Conservation (phyloP, 2,329 filamentous ascomycete species). For the Sarocladium kiliense region DNA sequence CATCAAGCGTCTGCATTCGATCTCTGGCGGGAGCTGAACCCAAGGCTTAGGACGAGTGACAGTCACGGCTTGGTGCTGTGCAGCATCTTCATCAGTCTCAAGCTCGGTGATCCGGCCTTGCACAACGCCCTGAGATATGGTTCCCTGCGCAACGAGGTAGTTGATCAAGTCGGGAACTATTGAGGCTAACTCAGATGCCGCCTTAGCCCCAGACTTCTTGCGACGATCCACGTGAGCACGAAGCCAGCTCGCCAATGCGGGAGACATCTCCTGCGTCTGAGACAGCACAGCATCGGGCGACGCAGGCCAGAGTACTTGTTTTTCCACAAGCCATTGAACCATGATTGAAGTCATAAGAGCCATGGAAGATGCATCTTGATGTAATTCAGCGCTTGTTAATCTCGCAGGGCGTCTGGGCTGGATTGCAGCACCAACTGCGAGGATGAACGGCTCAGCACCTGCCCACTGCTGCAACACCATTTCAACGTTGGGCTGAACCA, state of each 20-base stretch:
- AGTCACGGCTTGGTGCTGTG: no score
- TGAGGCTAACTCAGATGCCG: background rate
- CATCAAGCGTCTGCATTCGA: background rate
- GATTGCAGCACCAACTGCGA: no score
- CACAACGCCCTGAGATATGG: background rate
- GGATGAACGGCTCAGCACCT: no score
- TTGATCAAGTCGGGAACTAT: background rate
- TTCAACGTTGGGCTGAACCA: no score
- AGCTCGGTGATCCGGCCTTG: background rate
- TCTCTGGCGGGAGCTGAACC: background rate
- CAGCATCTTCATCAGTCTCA: background rate
- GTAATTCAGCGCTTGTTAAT: no score
- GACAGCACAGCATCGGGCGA: background rate
- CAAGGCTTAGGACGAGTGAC: no score
- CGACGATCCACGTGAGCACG: background rate
- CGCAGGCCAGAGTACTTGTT: no score
- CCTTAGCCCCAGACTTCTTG: background rate
- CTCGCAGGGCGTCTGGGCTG: no score
- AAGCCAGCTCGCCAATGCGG: background rate
- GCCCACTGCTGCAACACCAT: no score
- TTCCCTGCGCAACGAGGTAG: background rate
- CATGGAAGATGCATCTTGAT: no score
- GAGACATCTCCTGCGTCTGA: background rate
- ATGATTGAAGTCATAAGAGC: no score
- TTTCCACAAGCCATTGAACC: no score